phyloP scores from a whole-genome alignment of 768 basidiomycete species.

The Rhodotorula babjevae region DNA sequence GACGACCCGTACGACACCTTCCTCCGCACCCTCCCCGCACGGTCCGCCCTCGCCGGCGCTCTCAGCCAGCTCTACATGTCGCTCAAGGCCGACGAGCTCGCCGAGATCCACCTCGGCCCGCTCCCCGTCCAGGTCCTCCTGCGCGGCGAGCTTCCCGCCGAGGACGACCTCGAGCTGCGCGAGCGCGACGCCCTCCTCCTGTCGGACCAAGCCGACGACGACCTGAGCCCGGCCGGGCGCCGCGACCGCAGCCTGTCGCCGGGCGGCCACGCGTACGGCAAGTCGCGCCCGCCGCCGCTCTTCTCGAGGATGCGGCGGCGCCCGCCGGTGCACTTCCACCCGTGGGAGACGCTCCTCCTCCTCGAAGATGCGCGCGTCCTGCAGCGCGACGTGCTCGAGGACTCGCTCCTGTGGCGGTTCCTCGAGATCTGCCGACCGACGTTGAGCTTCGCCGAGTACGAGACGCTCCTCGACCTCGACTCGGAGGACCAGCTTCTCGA shows the following conservation, averaged over 20 bases:
- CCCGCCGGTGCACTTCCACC: conserved; percentile 53
- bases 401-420: conserved; percentile 51
- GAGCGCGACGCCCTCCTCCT: conserved; percentile 51
- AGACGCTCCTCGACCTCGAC: conserved; percentile 74
- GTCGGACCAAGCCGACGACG: conserved; percentile 1
- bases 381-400: conserved; percentile 54
- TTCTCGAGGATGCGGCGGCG: conserved; percentile 47
- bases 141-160: conserved; percentile 62
- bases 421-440: conserved; percentile 68
- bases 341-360: conserved; percentile 87
- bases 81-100: conserved; percentile 68
- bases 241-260: conserved; percentile 18
- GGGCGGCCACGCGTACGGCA: conserved; percentile 15
- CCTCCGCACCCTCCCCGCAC: conserved; percentile 55
- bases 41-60: conserved; percentile 59
- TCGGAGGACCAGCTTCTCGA: conserved; percentile 53
- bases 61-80: conserved; percentile 70
- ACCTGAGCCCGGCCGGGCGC: neutral
- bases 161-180: conserved; percentile 52
- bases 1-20: conserved; percentile 44
- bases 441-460: conserved; percentile 66
- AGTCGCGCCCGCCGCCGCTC: conserved; percentile 22
- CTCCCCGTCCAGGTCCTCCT: conserved; percentile 80
- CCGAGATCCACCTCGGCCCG: conserved; percentile 70
- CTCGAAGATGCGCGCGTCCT: conserved; percentile 61